Evolutionary conservation across 75 land plant genomes (phyloP).

Genomic region (Ceratopteris richardii): DNA sequence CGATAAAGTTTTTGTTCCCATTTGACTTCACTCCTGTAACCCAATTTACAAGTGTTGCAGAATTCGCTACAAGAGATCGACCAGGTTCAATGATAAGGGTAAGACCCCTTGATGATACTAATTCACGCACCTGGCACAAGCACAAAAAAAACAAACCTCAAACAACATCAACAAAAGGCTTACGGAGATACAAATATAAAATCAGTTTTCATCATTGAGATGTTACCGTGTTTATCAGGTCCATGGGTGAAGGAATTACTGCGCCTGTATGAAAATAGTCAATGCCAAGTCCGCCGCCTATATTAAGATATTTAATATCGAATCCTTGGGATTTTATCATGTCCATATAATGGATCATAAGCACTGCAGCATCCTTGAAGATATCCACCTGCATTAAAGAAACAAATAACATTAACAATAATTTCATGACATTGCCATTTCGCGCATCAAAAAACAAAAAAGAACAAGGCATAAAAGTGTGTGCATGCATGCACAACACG

Average conservation of each 20-base stretch:
- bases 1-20: slow-evolving; percentile 94
- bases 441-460: too few relatives aligned
- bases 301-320: slow-evolving; percentile 75
- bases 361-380: slow-evolving; percentile 80
- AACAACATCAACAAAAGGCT: too few relatives aligned
- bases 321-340: slow-evolving; percentile 75
- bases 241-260: slow-evolving; percentile 84
- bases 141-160: neutral
- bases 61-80: slow-evolving; percentile 92
- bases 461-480: too few relatives aligned
- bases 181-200: too few relatives aligned
- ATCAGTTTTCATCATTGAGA: too few relatives aligned
- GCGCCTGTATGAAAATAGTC: slow-evolving; percentile 90
- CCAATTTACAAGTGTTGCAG: slow-evolving; percentile 76
- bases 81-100: slow-evolving; percentile 96
- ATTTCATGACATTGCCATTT: too few relatives aligned
- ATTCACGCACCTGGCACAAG: slow-evolving; percentile 59
- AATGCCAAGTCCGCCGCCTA: slow-evolving; percentile 96
- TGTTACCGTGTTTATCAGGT: slow-evolving; percentile 76
- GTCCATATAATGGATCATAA: slow-evolving; percentile 85
- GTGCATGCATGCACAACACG: too few relatives aligned
- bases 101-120: slow-evolving; percentile 61
- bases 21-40: slow-evolving; percentile 97
- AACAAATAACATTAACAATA: too few relatives aligned
- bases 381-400: slow-evolving; percentile 62